Conservation (phyloP, 371 early-diverging fungal genomes). For the Coemansia sp. region DNA sequence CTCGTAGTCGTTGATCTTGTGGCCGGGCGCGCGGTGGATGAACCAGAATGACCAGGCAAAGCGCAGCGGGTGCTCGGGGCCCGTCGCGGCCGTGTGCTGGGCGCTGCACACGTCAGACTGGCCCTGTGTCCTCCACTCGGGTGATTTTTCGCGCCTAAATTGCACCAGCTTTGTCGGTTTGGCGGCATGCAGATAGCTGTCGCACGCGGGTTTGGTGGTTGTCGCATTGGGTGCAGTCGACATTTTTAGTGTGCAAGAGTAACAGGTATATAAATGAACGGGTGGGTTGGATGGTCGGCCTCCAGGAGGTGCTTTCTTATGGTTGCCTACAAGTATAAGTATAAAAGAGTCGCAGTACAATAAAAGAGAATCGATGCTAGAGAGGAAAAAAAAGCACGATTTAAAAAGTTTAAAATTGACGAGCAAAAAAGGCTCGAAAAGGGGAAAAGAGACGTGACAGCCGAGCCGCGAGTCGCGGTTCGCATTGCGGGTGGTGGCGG, state of each 20-base stretch:
- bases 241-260: no score
- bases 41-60: constrained; percentile 85
- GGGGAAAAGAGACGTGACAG: neutral
- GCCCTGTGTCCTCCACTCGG: no score
- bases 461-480: neutral
- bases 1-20: constrained; percentile 86
- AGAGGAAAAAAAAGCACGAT: neutral
- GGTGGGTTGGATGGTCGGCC: no score
- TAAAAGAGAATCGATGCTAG: neutral
- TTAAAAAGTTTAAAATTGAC: neutral
- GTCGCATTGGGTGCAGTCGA: constrained; percentile 30
- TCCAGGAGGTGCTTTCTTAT: no score
- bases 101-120: neutral
- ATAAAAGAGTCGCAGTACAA: constrained; percentile 1
- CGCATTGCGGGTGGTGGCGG: no score
- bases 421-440: neutral
- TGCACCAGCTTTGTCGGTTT: constrained; percentile 32
- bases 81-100: no score
- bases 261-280: no score
- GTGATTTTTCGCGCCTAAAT: constrained; percentile 32
- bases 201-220: constrained; percentile 16
- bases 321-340: neutral
- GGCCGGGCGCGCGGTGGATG: constrained; percentile 86
- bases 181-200: constrained; percentile 18
- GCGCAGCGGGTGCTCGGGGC: constrained; percentile 54